Base-by-base conservation (phyloP, 139 green algal genomes). In the Micromonas pusilla region DNA sequence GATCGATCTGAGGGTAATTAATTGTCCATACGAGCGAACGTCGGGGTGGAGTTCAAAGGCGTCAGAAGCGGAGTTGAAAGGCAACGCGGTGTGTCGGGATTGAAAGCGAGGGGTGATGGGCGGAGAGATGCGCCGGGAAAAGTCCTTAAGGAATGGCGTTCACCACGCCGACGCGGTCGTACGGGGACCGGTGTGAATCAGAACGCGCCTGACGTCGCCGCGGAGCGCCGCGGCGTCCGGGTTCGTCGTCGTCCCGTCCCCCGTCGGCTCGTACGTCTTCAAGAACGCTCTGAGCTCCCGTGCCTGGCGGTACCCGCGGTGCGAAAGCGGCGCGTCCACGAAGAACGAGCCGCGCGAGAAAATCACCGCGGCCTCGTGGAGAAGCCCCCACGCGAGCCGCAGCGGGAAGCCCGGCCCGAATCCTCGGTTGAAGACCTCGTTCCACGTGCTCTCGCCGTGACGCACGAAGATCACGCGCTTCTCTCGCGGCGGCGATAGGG, bases 391-490 rank as follows among this genome's bases (percentile, higher is more conserved):
- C 13, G 23, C 23, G 20, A 81, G n/a, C 0, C 76, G 65, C 36
- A 76, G 16, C 1, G 70, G 65, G n/a, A 81, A 76, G 6, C 54
- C 53, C 0, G 32, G 5, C 9, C 36, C 76, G 31, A 74, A 81
- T 23, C 36, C 65, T 34, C 76, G 26, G 65, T 81, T 81, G 25
- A 74, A 81, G 33, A 81, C 70, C 37, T 81, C 23, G 66, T 81
- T 81, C 76, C 76, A 81, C 30, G 37, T 68, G 25, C 26, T 63
- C 66, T 81, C 76, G 1, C 76, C 76, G 76, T 81, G 76, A 2
- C 76, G 28, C 20, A 81, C 5, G 38, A 81, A 81, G 19, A 76
- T 34, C 5, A 81, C 68, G 3, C 36, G 57, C 64, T 76, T 81
- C 30, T 13, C 13, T 1, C 26, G 25, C 25, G 21, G 31, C 66